Base-by-base conservation (phyloP, 345 rosid species). In the Lenwebbia sp. region DNA sequence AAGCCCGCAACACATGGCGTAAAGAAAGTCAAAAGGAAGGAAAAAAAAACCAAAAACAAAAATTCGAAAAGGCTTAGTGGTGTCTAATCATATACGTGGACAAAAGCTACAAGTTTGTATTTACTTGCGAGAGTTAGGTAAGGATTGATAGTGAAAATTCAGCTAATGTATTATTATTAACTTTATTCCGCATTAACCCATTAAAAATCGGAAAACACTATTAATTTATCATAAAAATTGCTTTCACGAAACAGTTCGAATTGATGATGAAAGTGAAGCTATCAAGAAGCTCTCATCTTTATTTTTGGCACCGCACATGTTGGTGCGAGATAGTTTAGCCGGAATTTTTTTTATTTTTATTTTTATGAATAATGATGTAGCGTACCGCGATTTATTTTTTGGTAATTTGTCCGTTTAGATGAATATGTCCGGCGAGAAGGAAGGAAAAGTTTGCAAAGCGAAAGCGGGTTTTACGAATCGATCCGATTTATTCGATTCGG, bases 81-180 rank as follows among this genome's bases (percentile, higher is more conserved):
- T 84, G 90, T 88, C 92, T 86, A 87, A 87, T 90, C 92, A 86
- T 50, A 23, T 30, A 49, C 83, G 78, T 33, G 54, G 89, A 82
- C 58, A 54, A 54, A 30, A 11, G 55, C 57, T 65, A 56, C 54
- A 33, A 70, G 76, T 53, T 84, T 47, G 53, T 41, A 65, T 78
- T 90, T 58, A 56, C 78, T 60, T 26, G 26, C 26, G 55, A 76
- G 75, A 26, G 85, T 88, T 90, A 86, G 89, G 89, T 90, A 44
- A 85, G 86, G 62, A 15, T 30, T 54, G 83, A 74, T 19, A 5
- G 81, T 22, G 81, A 70, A 21, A 70, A 70, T 70, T 37, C 41
- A 70, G 81, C 81, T 19, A 70, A 37, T 70, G 47, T 19, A 70
- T 33, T 37, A 70, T 33, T 37, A 19, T 37, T 22, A 70, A 37